These are phyloP conservation scores for Botryotinia calthae DNA, from an alignment of 2,329 filamentous ascomycete genomes.

Conservation along the genomic window DNA sequence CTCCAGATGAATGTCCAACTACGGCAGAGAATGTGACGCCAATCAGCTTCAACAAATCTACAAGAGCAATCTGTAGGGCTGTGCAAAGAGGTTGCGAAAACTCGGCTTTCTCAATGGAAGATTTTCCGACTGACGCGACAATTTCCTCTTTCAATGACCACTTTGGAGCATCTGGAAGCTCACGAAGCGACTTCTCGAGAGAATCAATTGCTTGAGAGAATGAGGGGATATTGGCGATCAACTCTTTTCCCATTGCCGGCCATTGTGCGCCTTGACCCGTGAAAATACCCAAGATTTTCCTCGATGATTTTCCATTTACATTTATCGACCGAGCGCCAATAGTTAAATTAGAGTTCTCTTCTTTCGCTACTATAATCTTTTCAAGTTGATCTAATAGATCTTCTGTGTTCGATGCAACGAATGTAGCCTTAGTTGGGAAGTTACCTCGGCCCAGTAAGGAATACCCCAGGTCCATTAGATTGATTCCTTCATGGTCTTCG, in stretches of 20 bases:
- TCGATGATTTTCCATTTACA: neutral
- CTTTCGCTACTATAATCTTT: slow-evolving; percentile 4
- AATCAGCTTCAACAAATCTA: slow-evolving; percentile 45
- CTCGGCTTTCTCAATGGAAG: slow-evolving; percentile 31
- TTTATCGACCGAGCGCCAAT: neutral
- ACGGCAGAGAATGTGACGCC: slow-evolving; percentile 42
- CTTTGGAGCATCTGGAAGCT: slow-evolving; percentile 28
- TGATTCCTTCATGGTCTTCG: neutral
- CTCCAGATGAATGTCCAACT: slow-evolving; percentile 48
- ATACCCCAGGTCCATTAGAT: slow-evolving; percentile 17
- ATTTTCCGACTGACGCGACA: slow-evolving; percentile 27
- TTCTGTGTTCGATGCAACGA: slow-evolving; percentile 16
- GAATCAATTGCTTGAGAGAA: slow-evolving; percentile 18
- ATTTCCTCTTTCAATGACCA: slow-evolving; percentile 28
- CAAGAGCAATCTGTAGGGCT: slow-evolving; percentile 47
- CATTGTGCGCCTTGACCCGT: slow-evolving; percentile 32
- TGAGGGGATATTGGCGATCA: slow-evolving; percentile 20
- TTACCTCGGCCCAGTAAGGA: slow-evolving; percentile 19
- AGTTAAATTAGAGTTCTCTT: slow-evolving; percentile 4
- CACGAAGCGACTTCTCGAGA: slow-evolving; percentile 32
- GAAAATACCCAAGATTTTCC: slow-evolving; percentile 24
- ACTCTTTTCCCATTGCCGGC: slow-evolving; percentile 23
- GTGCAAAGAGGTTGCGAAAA: slow-evolving; percentile 45
- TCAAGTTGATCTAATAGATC: slow-evolving; percentile 20
- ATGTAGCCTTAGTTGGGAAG: slow-evolving; percentile 21